Evolutionary conservation across 495 filamentous ascomycete genomes (phyloP), one percentile per base, ranked within the genome.

Genomic region (Rhypophila decipiens): DNA sequence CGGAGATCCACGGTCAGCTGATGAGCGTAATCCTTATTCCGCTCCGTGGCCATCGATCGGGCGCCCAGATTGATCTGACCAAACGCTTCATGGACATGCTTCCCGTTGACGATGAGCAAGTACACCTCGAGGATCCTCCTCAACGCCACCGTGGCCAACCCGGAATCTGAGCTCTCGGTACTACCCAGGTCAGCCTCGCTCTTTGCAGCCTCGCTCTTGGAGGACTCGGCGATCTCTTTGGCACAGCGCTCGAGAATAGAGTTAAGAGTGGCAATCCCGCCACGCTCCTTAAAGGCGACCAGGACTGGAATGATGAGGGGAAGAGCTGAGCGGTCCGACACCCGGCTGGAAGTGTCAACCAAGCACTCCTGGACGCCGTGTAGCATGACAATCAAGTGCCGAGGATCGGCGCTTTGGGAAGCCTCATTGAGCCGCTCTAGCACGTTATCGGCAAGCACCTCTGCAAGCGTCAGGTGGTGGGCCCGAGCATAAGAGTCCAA

Each of bases 1-100:
- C 90, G 81, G 36, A 97, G 68, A 60, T 97, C 93, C 24, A 99
- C 84, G 10, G 95, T 60, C 46, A 97, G 86, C 58, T 97, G 93
- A 5, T 75, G 72, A 5, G 83, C 68, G 13, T 81, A 74, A 56
- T 95, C 86, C 7, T 78, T 65, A 23, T 74, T 77, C 24, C 76
- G 72, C 29, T 79, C 75, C 19, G 81, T 74, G n/a, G n/a, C n/a
- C n/a, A n/a, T n/a, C 24, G 74, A 73, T 19, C 63, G 57, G 5
- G 57, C 51, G 3, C 75, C 60, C 52, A 95, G 75, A 31, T 80
- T 74, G 39, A 76, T 67, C 19, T 84, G 82, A 51, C 84, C 79
- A 38, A 67, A 65, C 3, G 90, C 84, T 15, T 98, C 93, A 5
- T 74, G 70, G 40, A 96, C 80, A 40, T 78, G 77, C 64, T 94